Evolutionary conservation across 345 rosid genomes (phyloP), one percentile per base, ranked within the genome.

Genomic region (Heritiera littoralis): DNA sequence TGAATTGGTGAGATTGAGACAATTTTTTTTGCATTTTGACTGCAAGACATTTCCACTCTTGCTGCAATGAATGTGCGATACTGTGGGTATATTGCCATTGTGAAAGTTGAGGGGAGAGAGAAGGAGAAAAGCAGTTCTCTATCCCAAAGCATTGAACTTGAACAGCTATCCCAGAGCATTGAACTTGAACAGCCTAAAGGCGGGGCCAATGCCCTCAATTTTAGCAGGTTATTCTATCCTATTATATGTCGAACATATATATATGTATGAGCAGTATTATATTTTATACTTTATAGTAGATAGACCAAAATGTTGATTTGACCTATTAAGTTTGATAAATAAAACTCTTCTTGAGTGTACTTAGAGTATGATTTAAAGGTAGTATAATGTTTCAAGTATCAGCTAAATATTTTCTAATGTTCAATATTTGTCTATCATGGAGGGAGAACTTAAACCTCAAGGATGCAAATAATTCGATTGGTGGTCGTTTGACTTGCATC

Each of bases 151-250:
- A 23, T 23, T 23, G 28, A 23, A 23, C 28, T 23, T 23, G 28
- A 23, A 23, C 28, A 23, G 78, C 86, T 87, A 72, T 87, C 85
- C 80, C 90, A 89, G 64, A 89, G 91, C 79, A 82, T 89, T 81
- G 94, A 89, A 82, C 85, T 96, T 84, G 94, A 91, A 81, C 98
- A 96, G 84, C 97, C 93, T 78, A 97, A 92, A 86, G 99, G 99
- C 35, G 98, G 99, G 77, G 99, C 98, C 73, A 94, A 89, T 86
- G 98, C 99, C 85, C 92, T 96, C 65, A 96, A 96, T 80, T 87
- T 92, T 68, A 96, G 91, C 94, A 95, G 98, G 98, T 95, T 69
- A 58, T 76, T 43, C 23, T 51, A 35, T 66, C 28, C 5, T 66
- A 13, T 23, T 7, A 49, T 76, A 15, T 51, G 18, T 65, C 48